phyloP scores from a whole-genome alignment of 495 filamentous ascomycete genomes.

The Podospora sp. region DNA sequence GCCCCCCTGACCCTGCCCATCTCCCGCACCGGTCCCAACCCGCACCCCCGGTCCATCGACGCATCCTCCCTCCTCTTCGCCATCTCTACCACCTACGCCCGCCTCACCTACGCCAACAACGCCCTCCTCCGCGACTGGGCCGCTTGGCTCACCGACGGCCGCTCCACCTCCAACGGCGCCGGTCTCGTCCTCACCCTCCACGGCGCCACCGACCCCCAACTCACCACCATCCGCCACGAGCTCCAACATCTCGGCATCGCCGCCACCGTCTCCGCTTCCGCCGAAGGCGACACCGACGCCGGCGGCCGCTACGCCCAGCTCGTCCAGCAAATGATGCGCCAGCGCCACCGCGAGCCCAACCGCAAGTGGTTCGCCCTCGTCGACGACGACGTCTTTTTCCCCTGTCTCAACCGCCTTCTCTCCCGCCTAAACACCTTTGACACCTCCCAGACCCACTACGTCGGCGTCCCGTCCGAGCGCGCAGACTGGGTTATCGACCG shows the following conservation, averaged over 20 bases:
- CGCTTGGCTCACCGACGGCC: slow-evolving; percentile 39
- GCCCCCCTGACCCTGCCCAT: not conserved
- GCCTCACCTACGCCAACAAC: slow-evolving; percentile 51
- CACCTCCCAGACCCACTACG: slow-evolving; percentile 50
- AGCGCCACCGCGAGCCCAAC: slow-evolving; percentile 9
- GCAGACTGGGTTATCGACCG: slow-evolving; percentile 39
- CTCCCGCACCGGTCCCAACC: not conserved
- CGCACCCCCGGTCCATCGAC: slow-evolving; percentile 30
- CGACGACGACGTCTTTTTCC: slow-evolving; percentile 57
- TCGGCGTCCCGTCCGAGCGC: slow-evolving; percentile 61
- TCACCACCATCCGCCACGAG: slow-evolving; percentile 33
- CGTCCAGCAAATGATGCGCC: slow-evolving; percentile 29
- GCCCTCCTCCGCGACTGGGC: slow-evolving; percentile 38
- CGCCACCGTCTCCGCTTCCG: slow-evolving; percentile 32
- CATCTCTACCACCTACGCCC: slow-evolving; percentile 57
- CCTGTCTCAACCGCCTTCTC: slow-evolving; percentile 53
- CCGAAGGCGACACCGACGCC: slow-evolving; percentile 26
- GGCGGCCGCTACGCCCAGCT: slow-evolving; percentile 41
- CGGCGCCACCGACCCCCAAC: slow-evolving; percentile 35
- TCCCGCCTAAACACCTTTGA: slow-evolving; percentile 51
- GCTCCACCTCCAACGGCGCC: slow-evolving; percentile 37
- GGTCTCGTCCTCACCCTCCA: slow-evolving; percentile 55
- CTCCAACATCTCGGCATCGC: slow-evolving; percentile 34
- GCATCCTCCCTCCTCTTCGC: slow-evolving; percentile 61
- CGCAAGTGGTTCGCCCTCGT: slow-evolving; percentile 37